phyloP scores from a whole-genome alignment of 495 filamentous ascomycete species.

The Cryomyces minteri region DNA sequence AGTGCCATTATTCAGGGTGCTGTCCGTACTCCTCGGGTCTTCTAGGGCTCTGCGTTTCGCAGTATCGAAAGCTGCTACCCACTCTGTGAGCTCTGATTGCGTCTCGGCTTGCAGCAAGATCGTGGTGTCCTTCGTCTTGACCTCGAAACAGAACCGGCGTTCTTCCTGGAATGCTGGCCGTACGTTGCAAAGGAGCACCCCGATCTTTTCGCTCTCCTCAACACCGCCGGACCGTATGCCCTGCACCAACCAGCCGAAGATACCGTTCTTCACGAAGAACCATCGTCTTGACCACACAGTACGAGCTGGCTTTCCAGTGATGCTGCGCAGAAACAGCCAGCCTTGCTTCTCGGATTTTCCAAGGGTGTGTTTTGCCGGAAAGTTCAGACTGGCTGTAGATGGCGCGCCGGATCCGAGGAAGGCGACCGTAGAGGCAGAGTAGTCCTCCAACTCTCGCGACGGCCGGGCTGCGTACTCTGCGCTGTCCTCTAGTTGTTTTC shows the following conservation, averaged over 20 bases:
- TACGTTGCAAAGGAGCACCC: conserved; percentile 81
- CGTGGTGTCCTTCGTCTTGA: conserved; percentile 91
- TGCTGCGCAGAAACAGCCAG: conserved; percentile 70
- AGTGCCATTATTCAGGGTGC: conserved; percentile 33
- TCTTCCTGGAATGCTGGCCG: conserved; percentile 86
- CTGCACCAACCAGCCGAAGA: conserved; percentile 92
- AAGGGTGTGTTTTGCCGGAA: conserved; percentile 20
- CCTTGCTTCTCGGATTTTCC: conserved; percentile 64
- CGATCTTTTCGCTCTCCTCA: conserved; percentile 89
- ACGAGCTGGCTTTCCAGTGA: conserved; percentile 74
- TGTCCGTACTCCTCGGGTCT: conserved; percentile 43
- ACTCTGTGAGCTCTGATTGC: conserved; percentile 72
- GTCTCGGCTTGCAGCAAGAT: conserved; percentile 87
- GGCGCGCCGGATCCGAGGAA: conserved; percentile 58
- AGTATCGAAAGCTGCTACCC: conserved; percentile 80
- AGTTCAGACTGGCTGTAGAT: conserved; percentile 31
- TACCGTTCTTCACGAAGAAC: conserved; percentile 89
- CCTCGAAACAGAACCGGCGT: conserved; percentile 90
- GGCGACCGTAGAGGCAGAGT: conserved; percentile 69
- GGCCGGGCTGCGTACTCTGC: conserved; percentile 53
- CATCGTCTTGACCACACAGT: conserved; percentile 78
- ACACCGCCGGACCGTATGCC: conserved; percentile 69
- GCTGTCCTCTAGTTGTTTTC: conserved; percentile 67
- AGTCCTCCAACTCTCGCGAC: conserved; percentile 84
- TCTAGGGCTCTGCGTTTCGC: conserved; percentile 87